phyloP scores from a whole-genome alignment of 352 stramenopile genomes.

The Ophiocytium majus region DNA sequence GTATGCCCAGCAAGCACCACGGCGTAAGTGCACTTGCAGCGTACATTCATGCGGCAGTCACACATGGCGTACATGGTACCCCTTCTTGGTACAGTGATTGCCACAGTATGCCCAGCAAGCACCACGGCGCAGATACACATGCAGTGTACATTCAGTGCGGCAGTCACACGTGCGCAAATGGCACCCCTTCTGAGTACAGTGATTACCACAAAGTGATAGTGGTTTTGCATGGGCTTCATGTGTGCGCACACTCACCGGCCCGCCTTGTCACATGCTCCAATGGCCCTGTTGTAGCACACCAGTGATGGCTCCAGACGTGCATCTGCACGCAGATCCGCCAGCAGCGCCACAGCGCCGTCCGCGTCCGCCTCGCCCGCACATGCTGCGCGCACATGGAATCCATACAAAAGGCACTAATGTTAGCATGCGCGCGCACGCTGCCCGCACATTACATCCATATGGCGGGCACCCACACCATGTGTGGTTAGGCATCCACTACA shows the following conservation, averaged over 20 bases:
- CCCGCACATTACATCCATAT: too few relatives aligned
- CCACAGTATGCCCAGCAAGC: not conserved
- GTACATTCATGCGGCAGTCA: not conserved
- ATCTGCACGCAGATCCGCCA: not conserved
- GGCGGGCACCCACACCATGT: too few relatives aligned
- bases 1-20: not conserved
- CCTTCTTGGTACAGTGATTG: not conserved
- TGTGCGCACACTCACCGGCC: not conserved
- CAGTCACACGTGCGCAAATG: too few relatives aligned
- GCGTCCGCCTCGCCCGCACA: not conserved
- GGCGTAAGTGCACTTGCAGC: not conserved
- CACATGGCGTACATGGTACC: not conserved
- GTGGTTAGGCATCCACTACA: too few relatives aligned
- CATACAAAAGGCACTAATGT: too few relatives aligned
- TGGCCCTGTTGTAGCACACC: not conserved
- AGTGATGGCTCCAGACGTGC: not conserved
- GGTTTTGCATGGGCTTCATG: not conserved
- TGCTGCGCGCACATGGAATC: not conserved
- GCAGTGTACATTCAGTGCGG: too few relatives aligned
- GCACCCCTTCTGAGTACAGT: too few relatives aligned
- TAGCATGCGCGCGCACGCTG: too few relatives aligned
- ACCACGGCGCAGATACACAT: not conserved
- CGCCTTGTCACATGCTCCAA: not conserved
- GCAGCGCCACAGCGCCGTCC: not conserved
- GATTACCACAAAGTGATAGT: too few relatives aligned